Percentiles rank a stretch among this genome's conserved stretches.
Evolutionary conservation across 148 eudicot genomes (phyloP).

Genomic region (Linanthus parryae): DNA sequence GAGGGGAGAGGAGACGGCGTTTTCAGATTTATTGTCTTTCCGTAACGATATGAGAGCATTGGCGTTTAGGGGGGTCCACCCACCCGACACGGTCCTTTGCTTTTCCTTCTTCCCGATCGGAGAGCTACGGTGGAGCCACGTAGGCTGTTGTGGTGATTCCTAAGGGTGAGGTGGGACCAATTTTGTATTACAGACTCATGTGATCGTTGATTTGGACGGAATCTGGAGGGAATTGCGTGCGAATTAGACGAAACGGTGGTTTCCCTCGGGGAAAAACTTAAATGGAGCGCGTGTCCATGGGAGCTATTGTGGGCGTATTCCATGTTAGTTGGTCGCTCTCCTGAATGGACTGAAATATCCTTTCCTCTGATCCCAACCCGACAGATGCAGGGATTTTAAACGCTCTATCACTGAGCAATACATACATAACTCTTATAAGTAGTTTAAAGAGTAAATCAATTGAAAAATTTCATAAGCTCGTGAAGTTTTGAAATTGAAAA

Average conservation of each 20-base stretch:
- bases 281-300: background rate
- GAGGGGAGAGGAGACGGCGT: conserved; percentile 8
- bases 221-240: conserved; percentile 8
- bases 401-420: no score
- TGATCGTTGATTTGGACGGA: background rate
- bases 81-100: conserved; percentile 8
- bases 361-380: no score
- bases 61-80: background rate
- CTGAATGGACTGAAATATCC: no score
- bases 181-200: background rate
- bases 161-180: background rate
- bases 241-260: conserved; percentile 6
- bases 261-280: background rate
- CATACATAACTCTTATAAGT: no score
- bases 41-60: background rate
- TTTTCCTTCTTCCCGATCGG: background rate
- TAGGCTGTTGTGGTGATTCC: background rate
- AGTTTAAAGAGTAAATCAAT: no score
- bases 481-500: no score
- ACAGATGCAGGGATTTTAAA: no score
- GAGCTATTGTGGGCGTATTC: background rate
- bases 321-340: no score
- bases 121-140: background rate
- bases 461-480: no score
- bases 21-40: background rate